phyloP scores from a whole-genome alignment of 305 asterid genomes.

The Solanum chacoense region DNA sequence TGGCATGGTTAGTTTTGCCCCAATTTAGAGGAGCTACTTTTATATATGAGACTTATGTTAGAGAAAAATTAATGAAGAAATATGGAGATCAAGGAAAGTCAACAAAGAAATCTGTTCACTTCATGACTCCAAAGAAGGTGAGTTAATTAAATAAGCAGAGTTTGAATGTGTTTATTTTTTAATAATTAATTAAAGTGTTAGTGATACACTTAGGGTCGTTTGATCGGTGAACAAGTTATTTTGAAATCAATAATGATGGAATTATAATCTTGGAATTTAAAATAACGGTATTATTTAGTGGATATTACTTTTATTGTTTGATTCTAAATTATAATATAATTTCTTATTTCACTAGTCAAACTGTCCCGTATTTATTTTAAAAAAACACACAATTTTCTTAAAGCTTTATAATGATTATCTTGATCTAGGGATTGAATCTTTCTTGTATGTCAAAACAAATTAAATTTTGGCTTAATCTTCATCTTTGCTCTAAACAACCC shows the following conservation, averaged over 20 bases:
- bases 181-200: too few species aligned
- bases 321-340: too few species aligned
- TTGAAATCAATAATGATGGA: too few species aligned
- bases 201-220: background rate
- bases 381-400: too few species aligned
- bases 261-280: too few species aligned
- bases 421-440: background rate
- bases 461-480: background rate
- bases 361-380: too few species aligned
- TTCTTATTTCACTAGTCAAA: background rate
- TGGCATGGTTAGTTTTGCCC: conserved; percentile 63
- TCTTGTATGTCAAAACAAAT: background rate
- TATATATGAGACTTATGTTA: conserved; percentile 46
- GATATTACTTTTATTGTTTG: too few species aligned
- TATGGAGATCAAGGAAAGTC: conserved; percentile 20
- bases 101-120: conserved; percentile 13
- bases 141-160: background rate
- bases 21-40: conserved; percentile 65
- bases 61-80: conserved; percentile 44
- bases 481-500: background rate
- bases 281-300: too few species aligned
- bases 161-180: background rate
- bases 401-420: too few species aligned
- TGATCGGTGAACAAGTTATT: background rate
- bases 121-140: conserved; percentile 15